phyloP scores from a whole-genome alignment of 495 filamentous ascomycete genomes.

The Clohesyomyces aquaticus region DNA sequence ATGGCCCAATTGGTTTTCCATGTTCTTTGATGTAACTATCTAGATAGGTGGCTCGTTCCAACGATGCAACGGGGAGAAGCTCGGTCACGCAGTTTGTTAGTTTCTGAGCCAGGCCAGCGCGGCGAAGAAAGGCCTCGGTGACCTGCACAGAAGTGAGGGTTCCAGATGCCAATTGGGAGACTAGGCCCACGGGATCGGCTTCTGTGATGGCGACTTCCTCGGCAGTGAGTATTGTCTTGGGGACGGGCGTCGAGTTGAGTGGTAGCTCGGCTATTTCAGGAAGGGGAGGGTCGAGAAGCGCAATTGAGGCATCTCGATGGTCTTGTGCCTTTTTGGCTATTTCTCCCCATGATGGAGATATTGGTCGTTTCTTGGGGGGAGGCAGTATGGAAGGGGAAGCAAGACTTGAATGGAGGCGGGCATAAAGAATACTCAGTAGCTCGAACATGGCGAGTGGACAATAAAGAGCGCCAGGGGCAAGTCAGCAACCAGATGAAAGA shows the following conservation, averaged over 20 bases:
- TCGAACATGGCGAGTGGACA: too few species aligned
- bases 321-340: conserved; percentile 52
- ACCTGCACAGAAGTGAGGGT: conserved; percentile 53
- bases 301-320: conserved; percentile 52
- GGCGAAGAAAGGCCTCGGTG: conserved; percentile 61
- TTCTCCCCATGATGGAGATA: conserved; percentile 48
- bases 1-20: conserved; percentile 57
- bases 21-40: conserved; percentile 44
- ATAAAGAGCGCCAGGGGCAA: too few species aligned
- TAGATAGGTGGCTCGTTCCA: conserved; percentile 44
- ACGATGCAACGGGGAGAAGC: conserved; percentile 57
- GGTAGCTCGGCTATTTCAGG: conserved; percentile 47
- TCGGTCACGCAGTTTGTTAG: conserved; percentile 67
- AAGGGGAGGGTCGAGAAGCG: conserved; percentile 48
- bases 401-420: conserved; percentile 21
- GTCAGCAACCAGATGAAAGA: too few species aligned
- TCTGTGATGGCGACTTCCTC: conserved; percentile 59
- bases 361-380: neutral
- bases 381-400: conserved; percentile 12
- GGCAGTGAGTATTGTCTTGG: conserved; percentile 51
- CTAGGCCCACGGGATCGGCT: conserved; percentile 50
- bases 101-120: conserved; percentile 63
- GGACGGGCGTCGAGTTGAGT: conserved; percentile 51
- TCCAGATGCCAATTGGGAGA: conserved; percentile 52
- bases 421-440: too few species aligned